Conservation (phyloP, 2,329 filamentous ascomycete species). For the Hypoxylon sp. region DNA sequence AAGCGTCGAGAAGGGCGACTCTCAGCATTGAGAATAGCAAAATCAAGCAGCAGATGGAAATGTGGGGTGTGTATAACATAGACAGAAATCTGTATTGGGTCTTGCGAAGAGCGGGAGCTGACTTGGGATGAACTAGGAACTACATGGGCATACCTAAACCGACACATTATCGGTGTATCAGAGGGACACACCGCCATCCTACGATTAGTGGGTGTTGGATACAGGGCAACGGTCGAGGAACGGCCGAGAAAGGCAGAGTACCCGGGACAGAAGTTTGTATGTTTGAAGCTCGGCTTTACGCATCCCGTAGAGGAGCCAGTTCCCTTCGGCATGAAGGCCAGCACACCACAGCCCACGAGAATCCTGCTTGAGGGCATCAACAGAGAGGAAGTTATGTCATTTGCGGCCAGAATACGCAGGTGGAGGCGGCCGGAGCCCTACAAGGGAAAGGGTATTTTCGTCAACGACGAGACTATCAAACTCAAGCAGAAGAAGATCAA, state of each 20-base stretch:
- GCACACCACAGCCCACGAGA: conserved; percentile 89
- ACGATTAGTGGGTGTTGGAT: conserved; percentile 94
- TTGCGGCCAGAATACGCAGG: conserved; percentile 87
- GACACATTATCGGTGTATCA: conserved; percentile 92
- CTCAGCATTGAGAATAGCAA: conserved; percentile 79
- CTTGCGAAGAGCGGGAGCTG: conserved; percentile 31
- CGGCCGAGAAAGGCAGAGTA: conserved; percentile 81
- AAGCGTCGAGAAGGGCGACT: conserved; percentile 72
- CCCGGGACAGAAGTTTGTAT: conserved; percentile 88
- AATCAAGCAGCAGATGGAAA: conserved; percentile 84
- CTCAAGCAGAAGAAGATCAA: conserved; percentile 98
- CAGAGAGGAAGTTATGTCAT: conserved; percentile 88
- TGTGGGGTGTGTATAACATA: conserved; percentile 84
- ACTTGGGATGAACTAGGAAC: conserved; percentile 74
- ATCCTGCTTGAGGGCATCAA: conserved; percentile 91
- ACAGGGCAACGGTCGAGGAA: conserved; percentile 88
- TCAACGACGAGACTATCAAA: conserved; percentile 97
- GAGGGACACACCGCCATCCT: conserved; percentile 97
- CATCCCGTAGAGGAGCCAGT: conserved; percentile 94
- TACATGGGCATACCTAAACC: conserved; percentile 88
- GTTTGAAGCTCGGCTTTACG: conserved; percentile 95
- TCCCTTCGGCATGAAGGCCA: conserved; percentile 86
- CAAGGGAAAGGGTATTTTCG: conserved; percentile 99
- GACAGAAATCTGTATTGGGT: background rate
- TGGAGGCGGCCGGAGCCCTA: conserved; percentile 97